Evolutionary conservation across 352 stramenopile genomes (phyloP), one percentile per base, ranked within the genome.

Genomic region (Phytophthora chlamydospora): DNA sequence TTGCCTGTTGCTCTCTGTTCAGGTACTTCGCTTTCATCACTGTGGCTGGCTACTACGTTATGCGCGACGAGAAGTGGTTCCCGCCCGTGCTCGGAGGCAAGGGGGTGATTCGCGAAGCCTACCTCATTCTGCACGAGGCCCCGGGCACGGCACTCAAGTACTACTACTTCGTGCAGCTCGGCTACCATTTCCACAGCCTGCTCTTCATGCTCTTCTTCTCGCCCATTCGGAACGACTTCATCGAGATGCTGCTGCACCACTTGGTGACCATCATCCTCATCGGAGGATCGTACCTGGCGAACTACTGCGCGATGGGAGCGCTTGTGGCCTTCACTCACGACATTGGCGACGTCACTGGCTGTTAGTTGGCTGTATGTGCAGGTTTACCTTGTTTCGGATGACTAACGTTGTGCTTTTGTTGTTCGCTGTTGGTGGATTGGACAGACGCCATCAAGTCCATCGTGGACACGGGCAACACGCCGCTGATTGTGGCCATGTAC

Each of bases 181-280:
- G 77, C 19, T 87, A 87, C 48, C 77, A 87, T 66, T 66, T 69
- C 43, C 77, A 87, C 40, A 84, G 74, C 43, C 43, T 87, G 4
- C 24, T 87, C 8, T 87, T 72, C 62, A 83, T 87, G 77, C 43
- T 84, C 32, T 55, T 84, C 38, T 69, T 87, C 47, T 83, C 77
- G 24, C 71, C 77, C 29, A 82, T 84, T 38, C 74, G 77, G 10
- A 84, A 80, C 65, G 77, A 87, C 63, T 87, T 87, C 58, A 67
- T 84, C 31, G 77, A 83, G 50, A 87, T 83, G 74, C 35, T 82
- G 42, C 35, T 87, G 38, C 77, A 87, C 34, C 77, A 87, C 53
- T 66, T 87, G 42, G 74, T 75, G 34, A 87, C 77, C 17, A 81
- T 87, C 24, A 68, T 87, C 41, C 73, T 87, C 46, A 83, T 87